Evolutionary conservation across 371 early-diverging fungal species (phyloP).

Genomic region (Entomophthora muscae): DNA sequence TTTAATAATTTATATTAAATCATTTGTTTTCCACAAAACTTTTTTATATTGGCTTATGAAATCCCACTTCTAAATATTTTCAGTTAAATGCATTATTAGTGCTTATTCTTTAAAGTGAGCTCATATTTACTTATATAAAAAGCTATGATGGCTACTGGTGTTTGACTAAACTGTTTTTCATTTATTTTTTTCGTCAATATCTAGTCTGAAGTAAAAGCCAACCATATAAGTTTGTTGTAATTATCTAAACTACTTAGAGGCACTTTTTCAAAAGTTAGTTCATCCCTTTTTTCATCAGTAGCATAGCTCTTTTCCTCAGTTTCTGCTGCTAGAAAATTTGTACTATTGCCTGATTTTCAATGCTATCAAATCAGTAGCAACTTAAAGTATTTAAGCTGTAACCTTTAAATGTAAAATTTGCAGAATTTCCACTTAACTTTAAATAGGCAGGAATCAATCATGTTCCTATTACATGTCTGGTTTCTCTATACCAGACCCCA

Average conservation of each 20-base stretch:
- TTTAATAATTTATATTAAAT: background rate
- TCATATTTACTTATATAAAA: no score
- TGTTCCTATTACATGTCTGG: background rate
- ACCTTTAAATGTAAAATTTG: background rate
- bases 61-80: no score
- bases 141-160: no score
- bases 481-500: background rate
- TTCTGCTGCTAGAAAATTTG: background rate
- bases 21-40: background rate
- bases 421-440: no score
- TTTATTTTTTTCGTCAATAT: no score
- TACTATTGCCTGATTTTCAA: background rate
- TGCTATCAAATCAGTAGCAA: background rate
- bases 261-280: background rate
- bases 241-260: no score
- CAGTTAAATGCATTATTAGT: no score
- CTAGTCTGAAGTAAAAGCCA: no score
- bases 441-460: background rate
- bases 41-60: background rate
- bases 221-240: no score
- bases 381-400: background rate
- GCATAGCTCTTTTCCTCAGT: background rate
- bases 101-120: no score
- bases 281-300: background rate
- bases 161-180: no score